These are phyloP conservation scores for Hypomontagnella submonticulosa DNA, from an alignment of 495 filamentous ascomycete genomes.

Conservation along the genomic window DNA sequence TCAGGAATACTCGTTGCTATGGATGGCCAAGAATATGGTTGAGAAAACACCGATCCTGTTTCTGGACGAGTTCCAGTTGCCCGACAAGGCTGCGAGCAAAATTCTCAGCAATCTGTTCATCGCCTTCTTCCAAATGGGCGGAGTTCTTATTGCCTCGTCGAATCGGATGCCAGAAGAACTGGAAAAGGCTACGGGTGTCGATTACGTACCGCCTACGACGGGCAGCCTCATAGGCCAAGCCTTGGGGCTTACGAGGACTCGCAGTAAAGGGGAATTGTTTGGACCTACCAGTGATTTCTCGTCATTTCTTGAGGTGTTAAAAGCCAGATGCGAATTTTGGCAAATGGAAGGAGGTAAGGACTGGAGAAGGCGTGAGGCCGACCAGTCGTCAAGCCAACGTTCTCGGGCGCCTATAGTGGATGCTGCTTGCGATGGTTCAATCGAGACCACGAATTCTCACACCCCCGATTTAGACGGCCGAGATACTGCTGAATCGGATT, in stretches of 20 bases:
- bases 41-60: conserved; percentile 75
- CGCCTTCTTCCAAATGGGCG: conserved; percentile 77
- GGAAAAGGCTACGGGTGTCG: conserved; percentile 71
- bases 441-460: conserved; percentile 11
- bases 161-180: conserved; percentile 81
- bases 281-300: conserved; percentile 71
- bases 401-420: conserved; percentile 6
- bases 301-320: conserved; percentile 72
- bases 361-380: conserved; percentile 66
- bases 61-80: conserved; percentile 79
- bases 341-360: conserved; percentile 74
- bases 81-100: conserved; percentile 73
- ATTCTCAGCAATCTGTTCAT: conserved; percentile 76
- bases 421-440: conserved; percentile 9
- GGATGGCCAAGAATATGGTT: conserved; percentile 73
- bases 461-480: conserved; percentile 10
- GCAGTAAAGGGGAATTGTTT: conserved; percentile 53
- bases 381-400: conserved; percentile 27
- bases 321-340: conserved; percentile 76
- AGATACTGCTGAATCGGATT: conserved; percentile 8
- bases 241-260: conserved; percentile 48
- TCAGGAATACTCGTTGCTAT: conserved; percentile 70
- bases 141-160: conserved; percentile 75
- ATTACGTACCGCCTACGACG: conserved; percentile 62
- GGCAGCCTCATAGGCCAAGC: conserved; percentile 61